Evolutionary conservation across 78 protist species (phyloP), one percentile per base, ranked within the genome.

Genomic region (Parvularia atlantis): DNA sequence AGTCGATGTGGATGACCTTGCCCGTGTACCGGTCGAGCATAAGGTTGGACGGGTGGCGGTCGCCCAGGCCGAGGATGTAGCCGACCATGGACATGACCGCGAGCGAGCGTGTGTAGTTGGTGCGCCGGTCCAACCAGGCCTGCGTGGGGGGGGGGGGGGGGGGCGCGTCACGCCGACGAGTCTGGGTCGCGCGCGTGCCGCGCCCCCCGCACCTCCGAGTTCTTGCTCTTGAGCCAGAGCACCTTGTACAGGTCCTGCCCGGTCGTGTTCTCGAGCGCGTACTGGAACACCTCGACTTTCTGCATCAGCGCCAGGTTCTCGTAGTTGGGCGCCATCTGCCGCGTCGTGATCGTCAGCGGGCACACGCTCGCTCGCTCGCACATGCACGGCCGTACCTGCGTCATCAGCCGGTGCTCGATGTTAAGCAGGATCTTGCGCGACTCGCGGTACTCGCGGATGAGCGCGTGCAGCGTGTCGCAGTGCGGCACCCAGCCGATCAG

Each of bases 1-100:
- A 93, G 71, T 93, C 99, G 66, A 93, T 90, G 82, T 96, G 99
- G 19, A 93, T 20, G 40, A 91, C 67, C 64, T 71, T 64, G 39
- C 95, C 96, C 1, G 93, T 66, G 75, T n/a, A 9, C 35, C 86
- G 84, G 65, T 92, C 82, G 14, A 96, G 65, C 99, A 96, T 96
- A 50, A 96, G 75, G 82, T 96, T 96, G 65, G 81, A 71, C 7
- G 96, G 96, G 60, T 96, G 99, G 20, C 98, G 84, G 61, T 93
- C 97, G 36, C 98, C 98, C 30, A 95, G 78, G 3, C 99, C 99
- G 19, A 93, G 78, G 40, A 93, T 76, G 74, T 93, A 87, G 24
- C 95, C 93, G 16, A 93, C 99, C 91, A 95, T 89, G 53, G 80
- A 63, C 87, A 86, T 90, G 65, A 66, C 77, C 9, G 94, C 94